Evolutionary conservation across 345 rosid genomes (phyloP), one percentile per base, ranked within the genome.

Genomic region (Lagerstroemia speciosa): DNA sequence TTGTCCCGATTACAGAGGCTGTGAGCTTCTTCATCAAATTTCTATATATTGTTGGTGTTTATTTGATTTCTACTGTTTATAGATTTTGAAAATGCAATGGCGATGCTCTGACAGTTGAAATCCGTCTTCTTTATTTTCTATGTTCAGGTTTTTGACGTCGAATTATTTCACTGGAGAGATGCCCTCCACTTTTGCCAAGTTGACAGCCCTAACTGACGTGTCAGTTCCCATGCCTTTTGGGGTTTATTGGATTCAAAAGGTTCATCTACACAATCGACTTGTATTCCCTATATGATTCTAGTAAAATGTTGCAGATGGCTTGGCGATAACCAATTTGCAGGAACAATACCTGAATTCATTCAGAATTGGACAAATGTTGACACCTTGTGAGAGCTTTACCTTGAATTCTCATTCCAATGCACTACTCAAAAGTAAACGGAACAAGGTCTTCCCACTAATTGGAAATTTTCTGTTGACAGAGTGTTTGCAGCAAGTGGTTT

Each of bases 311-410:
- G 68, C 64, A 74, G 78, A 20, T 68, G 67, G 66, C 73, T 72
- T 3, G 62, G 73, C 20, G 78, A 74, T 43, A 78, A 71, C 38
- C 37, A 61, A 16, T 78, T 78, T 53, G 32, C 24, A 0, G 81
- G 81, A 14, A 38, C 10, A n/a, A 68, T 78, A 15, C 81, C 81
- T 0, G 34, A 71, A 50, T 62, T 71, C 57, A 72, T 78, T 58
- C 68, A 58, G 48, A 58, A 74, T 17, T 69, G 70, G 65, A 69
- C 38, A 32, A 71, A 61, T 24, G 62, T 72, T 36, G 0, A 3
- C 0, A 27, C 2, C 6, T 32, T 66, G 67, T 72, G 12, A 66
- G 75, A 17, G 57, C n/a, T 36, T 58, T 48, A 52, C 36, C 32
- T 38, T 7, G 15, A 24, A 34, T 24, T 58, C 5, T 27, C 63